A percentile compares a stretch with the other conserved stretches of the same genome.
These are phyloP conservation scores for Aspergillus diversus DNA, from an alignment of 495 filamentous ascomycete species.

Conservation along the genomic window DNA sequence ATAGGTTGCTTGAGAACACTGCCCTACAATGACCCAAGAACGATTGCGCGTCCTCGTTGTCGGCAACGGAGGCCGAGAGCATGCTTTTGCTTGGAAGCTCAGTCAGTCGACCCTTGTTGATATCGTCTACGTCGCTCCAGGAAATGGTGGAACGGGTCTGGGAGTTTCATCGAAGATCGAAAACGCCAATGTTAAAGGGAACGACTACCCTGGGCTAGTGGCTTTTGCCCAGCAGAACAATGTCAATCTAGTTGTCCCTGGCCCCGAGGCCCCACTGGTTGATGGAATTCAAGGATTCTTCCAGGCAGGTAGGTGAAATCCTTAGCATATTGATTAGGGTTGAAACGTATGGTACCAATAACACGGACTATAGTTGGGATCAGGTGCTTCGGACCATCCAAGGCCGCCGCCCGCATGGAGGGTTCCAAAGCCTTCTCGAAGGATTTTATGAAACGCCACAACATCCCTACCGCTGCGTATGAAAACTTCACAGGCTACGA, in stretches of 20 bases:
- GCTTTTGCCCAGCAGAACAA: constrained; percentile 69
- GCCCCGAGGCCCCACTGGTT: constrained; percentile 93
- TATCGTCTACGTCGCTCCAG: constrained; percentile 57
- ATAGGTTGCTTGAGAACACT: constrained; percentile 38
- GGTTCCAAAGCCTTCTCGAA: constrained; percentile 97
- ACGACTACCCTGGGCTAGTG: constrained; percentile 79
- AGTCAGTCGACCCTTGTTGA: constrained; percentile 69
- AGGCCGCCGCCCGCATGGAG: constrained; percentile 87
- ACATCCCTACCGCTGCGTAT: constrained; percentile 89
- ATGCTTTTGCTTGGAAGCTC: constrained; percentile 94
- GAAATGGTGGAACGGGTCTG: constrained; percentile 86
- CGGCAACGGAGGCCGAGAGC: constrained; percentile 91
- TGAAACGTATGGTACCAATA: constrained; percentile 15
- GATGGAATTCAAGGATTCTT: constrained; percentile 88
- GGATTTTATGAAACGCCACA: constrained; percentile 93
- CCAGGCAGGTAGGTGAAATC: constrained; percentile 51
- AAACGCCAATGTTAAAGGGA: constrained; percentile 71
- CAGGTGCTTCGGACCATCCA: constrained; percentile 82
- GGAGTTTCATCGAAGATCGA: constrained; percentile 65
- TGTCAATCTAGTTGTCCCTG: constrained; percentile 86
- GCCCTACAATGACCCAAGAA: constrained; percentile 48
- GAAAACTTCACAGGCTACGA: constrained; percentile 86
- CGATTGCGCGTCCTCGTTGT: constrained; percentile 74
- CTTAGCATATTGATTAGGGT: neutral
- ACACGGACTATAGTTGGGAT: constrained; percentile 62